phyloP scores from a whole-genome alignment of 169 alveolate species.

The Eimeria acervulina region DNA sequence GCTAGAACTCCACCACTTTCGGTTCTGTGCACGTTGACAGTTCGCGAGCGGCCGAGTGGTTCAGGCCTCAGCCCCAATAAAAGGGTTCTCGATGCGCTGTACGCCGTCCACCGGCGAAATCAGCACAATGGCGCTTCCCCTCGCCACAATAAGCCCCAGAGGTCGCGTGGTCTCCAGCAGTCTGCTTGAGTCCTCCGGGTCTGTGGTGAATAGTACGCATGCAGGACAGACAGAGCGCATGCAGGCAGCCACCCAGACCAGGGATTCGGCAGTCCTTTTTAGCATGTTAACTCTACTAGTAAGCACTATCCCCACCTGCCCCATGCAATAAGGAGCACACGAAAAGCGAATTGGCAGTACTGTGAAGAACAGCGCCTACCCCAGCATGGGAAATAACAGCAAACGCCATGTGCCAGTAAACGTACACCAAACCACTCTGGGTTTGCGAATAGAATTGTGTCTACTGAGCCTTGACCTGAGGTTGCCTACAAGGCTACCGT shows the following conservation, averaged over 20 bases:
- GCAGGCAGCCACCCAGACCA: neutral
- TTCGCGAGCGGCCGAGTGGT: neutral
- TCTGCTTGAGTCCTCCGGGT: slow-evolving; percentile 90
- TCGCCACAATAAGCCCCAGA: slow-evolving; percentile 93
- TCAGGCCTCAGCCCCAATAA: slow-evolving; percentile 83
- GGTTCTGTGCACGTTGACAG: neutral
- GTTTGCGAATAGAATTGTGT: neutral
- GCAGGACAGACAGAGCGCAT: neutral
- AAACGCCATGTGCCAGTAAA: neutral
- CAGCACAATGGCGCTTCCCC: slow-evolving; percentile 94
- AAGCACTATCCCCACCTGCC: neutral
- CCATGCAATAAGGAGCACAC: neutral
- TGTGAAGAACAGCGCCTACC: neutral
- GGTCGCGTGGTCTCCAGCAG: slow-evolving; percentile 91
- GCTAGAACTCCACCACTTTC: neutral
- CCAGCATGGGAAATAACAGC: neutral
- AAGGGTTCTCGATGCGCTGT: slow-evolving; percentile 92
- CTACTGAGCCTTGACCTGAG: neutral
- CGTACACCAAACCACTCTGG: neutral
- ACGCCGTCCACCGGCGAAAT: slow-evolving; percentile 93
- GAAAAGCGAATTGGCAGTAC: neutral
- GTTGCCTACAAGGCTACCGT: neutral
- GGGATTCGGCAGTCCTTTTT: neutral
- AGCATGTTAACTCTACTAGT: neutral
- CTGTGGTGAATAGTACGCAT: slow-evolving; percentile 81